Conservation (phyloP, 2,329 filamentous ascomycete species). For the Huntiella savannae region DNA sequence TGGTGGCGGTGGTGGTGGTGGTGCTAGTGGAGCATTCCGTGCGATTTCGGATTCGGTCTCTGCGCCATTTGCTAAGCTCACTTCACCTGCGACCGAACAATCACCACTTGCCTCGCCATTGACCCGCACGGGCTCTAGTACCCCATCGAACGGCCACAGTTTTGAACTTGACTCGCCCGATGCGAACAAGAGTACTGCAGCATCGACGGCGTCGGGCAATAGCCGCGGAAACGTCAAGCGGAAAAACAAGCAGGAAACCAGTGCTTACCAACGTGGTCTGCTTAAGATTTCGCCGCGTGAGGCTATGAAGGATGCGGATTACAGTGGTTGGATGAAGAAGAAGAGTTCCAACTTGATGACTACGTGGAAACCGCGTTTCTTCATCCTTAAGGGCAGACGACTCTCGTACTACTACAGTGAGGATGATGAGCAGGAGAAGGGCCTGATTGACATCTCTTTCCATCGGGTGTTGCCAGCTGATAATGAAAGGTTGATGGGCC, state of each 20-base stretch:
- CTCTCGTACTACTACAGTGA: constrained; percentile 95
- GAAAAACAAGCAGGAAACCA: constrained; percentile 87
- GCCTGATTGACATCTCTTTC: constrained; percentile 91
- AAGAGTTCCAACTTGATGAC: constrained; percentile 91
- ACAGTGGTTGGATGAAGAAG: constrained; percentile 99
- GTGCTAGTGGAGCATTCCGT: constrained; percentile 45
- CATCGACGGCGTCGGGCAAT: constrained; percentile 28
- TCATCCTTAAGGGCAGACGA: constrained; percentile 77
- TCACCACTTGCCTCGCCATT: constrained; percentile 37
- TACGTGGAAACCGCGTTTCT: constrained; percentile 93
- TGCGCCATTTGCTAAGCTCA: constrained; percentile 26
- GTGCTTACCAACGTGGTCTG: constrained; percentile 75
- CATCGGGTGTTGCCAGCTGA: constrained; percentile 92
- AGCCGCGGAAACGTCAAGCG: constrained; percentile 26
- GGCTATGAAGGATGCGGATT: constrained; percentile 73
- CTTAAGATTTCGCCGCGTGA: constrained; percentile 64
- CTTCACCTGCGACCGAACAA: constrained; percentile 29
- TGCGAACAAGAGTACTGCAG: constrained; percentile 29
- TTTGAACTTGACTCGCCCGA: constrained; percentile 65
- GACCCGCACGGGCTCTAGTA: constrained; percentile 58
- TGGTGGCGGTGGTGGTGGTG: constrained; percentile 16
- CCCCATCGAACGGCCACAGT: constrained; percentile 44
- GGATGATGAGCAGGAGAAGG: constrained; percentile 78
- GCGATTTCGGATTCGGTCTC: constrained; percentile 54
- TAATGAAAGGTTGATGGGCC: constrained; percentile 70